Conservation (phyloP, 1,284 basidiomycete genomes). For the Rhizopogon parksii region DNA sequence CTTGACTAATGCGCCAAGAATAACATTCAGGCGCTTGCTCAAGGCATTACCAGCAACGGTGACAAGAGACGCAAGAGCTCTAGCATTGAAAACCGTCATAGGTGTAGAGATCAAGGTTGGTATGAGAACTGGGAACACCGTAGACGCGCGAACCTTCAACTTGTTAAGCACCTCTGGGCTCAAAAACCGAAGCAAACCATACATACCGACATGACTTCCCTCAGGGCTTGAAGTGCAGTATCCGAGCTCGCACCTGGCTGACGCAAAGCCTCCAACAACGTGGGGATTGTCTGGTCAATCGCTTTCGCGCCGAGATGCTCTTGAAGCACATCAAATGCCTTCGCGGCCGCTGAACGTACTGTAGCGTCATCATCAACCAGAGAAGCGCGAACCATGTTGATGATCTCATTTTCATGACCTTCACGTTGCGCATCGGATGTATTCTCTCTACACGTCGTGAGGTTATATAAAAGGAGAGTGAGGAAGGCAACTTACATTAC, state of each 20-base stretch:
- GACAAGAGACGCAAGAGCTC: conserved; percentile 84
- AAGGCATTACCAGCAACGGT: conserved; percentile 90
- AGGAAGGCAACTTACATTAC: conserved; percentile 56
- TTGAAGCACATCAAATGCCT: conserved; percentile 91
- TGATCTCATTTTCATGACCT: conserved; percentile 86
- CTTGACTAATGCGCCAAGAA: conserved; percentile 72
- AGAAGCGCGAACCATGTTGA: conserved; percentile 77
- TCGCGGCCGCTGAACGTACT: conserved; percentile 90
- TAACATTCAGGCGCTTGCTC: conserved; percentile 73
- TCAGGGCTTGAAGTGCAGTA: conserved; percentile 89
- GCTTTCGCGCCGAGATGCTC: conserved; percentile 86
- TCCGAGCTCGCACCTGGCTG: conserved; percentile 88
- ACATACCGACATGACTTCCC: conserved; percentile 89
- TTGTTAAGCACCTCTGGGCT: not conserved
- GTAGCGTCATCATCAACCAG: conserved; percentile 84
- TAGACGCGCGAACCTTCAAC: conserved; percentile 75
- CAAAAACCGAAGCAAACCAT: not conserved
- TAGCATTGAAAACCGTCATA: conserved; percentile 95
- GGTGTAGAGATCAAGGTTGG: conserved; percentile 88
- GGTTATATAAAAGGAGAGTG: not conserved
- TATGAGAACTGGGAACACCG: conserved; percentile 97
- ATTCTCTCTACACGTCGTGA: conserved; percentile 54
- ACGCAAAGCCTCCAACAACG: conserved; percentile 86
- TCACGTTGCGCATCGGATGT: conserved; percentile 84
- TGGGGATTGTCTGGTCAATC: conserved; percentile 96